These are phyloP conservation scores for Malassezia sympodialis DNA, from an alignment of 1,284 basidiomycete species.

Conservation along the genomic window DNA sequence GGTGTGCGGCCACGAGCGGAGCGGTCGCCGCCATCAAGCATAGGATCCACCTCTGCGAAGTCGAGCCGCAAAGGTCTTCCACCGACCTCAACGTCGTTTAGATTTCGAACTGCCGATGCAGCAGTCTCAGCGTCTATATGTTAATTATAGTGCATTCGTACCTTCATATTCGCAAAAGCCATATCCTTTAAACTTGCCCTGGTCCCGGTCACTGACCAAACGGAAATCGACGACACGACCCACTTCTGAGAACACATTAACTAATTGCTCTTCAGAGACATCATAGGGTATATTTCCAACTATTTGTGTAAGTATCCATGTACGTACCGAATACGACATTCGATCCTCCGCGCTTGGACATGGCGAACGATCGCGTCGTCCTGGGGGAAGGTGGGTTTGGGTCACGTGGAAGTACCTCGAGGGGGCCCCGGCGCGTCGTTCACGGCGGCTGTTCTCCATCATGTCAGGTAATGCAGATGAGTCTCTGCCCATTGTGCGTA, in stretches of 20 bases:
- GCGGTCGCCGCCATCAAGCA: slow-evolving; percentile 19
- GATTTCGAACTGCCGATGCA: slow-evolving; percentile 69
- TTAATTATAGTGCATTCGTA: slow-evolving; percentile 50
- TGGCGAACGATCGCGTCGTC: neutral
- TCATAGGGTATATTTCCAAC: slow-evolving; percentile 48
- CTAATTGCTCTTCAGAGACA: slow-evolving; percentile 46
- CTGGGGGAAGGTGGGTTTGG: neutral
- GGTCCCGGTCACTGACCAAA: slow-evolving; percentile 79
- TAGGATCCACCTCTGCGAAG: slow-evolving; percentile 53
- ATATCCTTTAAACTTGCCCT: slow-evolving; percentile 90
- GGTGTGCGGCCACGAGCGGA: slow-evolving; percentile 21
- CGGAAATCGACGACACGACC: slow-evolving; percentile 44
- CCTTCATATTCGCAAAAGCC: slow-evolving; percentile 94
- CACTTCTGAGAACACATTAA: slow-evolving; percentile 43
- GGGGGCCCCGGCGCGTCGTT: neutral
- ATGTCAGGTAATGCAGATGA: slow-evolving; percentile 5
- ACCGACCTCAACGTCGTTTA: slow-evolving; percentile 67
- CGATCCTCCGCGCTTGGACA: slow-evolving; percentile 16
- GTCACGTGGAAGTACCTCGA: neutral
- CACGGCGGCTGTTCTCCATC: neutral
- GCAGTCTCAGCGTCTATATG: slow-evolving; percentile 78
- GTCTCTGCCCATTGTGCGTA: slow-evolving; percentile 8
- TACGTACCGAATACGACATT: slow-evolving; percentile 21
- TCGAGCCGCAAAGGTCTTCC: slow-evolving; percentile 76
- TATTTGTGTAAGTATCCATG: slow-evolving; percentile 1